Base-by-base conservation (phyloP, 208 protist genomes). In the Kentomonas sorsogonicus region DNA sequence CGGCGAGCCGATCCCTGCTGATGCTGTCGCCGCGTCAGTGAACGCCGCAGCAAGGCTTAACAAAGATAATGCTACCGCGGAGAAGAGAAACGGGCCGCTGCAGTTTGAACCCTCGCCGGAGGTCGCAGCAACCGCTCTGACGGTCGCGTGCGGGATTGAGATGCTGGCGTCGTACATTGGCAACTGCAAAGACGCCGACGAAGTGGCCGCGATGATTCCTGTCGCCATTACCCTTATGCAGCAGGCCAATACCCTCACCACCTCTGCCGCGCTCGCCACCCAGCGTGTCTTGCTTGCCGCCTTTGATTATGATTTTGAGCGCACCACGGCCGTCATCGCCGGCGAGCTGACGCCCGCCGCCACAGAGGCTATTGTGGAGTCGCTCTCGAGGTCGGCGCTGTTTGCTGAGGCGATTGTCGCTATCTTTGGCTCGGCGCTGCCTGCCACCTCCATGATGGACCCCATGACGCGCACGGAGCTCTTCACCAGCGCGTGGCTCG, bases 391-490 rank as follows among this genome's bases (percentile, higher is more conserved):
- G 25, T 79, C 66, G 60, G 74, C 72, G 48, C 66, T 77, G 38
- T 53, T 86, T 15, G 76, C 69, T 25, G 83, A 86, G 29, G 82
- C 73, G n/a, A 59, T 90, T 44, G 73, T 86, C 29, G 73, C 72
- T 3, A 53, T 90, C 20, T 84, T 90, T 51, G 83, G 75, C 44
- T 79, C 78, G 13, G 72, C 72, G 10, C 53, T 82, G 16, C 67
- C 64, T 2, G 66, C 68, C 0, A 53, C 60, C 27, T 51, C 53
- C 25, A 79, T 83, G 65, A 73, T 79, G 73, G 63, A 59, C 25
- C 70, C 70, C 20, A 68, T 54, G 7, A 81, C 69, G 0, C 52
- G 52, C 18, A 77, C 73, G 43, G 51, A 59, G 5, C 52, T 83
- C 23, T 84, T 86, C 33, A 84, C 79, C 0, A 62, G 59, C 2